Conservation (phyloP, 352 stramenopile genomes). For the Phytophthora hibernalis region DNA sequence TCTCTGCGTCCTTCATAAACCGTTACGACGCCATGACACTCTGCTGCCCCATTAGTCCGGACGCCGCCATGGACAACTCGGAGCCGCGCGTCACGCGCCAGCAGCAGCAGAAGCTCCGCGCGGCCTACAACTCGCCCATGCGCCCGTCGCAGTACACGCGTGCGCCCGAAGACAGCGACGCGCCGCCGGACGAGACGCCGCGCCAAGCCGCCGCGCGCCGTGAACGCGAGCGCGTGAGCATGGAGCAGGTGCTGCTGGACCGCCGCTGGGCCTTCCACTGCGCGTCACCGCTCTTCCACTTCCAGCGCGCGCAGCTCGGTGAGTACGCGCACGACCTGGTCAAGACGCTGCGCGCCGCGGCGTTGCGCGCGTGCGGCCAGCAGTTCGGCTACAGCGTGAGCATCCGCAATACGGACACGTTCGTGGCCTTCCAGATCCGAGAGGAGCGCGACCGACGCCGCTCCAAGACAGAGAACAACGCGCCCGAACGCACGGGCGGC, state of each 20-base stretch:
- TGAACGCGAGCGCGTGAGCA: slow-evolving; percentile 45
- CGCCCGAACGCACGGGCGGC: slow-evolving; percentile 35
- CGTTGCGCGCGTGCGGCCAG: slow-evolving; percentile 45
- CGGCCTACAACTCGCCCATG: slow-evolving; percentile 48
- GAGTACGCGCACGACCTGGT: slow-evolving; percentile 70
- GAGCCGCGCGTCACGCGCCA: slow-evolving; percentile 11
- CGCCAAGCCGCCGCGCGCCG: slow-evolving; percentile 27
- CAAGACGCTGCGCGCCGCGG: slow-evolving; percentile 65
- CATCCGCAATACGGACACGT: slow-evolving; percentile 55
- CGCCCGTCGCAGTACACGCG: slow-evolving; percentile 45
- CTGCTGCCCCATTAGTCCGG: slow-evolving; percentile 22
- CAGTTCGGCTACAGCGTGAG: slow-evolving; percentile 75
- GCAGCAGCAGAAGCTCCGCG: slow-evolving; percentile 43
- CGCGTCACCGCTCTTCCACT: slow-evolving; percentile 70
- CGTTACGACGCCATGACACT: slow-evolving; percentile 36
- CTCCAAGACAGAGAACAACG: background rate
- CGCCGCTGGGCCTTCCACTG: slow-evolving; percentile 67
- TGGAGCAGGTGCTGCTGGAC: slow-evolving; percentile 63
- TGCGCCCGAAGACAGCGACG: slow-evolving; percentile 12
- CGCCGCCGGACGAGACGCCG: slow-evolving; percentile 15
- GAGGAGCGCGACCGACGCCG: slow-evolving; percentile 51
- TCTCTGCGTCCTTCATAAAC: slow-evolving; percentile 9
- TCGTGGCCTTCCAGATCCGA: slow-evolving; percentile 65
- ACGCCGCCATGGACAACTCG: slow-evolving; percentile 34
- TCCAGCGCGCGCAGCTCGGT: slow-evolving; percentile 53